Conservation (phyloP, 306 rosid species). For the Castanea crenata region DNA sequence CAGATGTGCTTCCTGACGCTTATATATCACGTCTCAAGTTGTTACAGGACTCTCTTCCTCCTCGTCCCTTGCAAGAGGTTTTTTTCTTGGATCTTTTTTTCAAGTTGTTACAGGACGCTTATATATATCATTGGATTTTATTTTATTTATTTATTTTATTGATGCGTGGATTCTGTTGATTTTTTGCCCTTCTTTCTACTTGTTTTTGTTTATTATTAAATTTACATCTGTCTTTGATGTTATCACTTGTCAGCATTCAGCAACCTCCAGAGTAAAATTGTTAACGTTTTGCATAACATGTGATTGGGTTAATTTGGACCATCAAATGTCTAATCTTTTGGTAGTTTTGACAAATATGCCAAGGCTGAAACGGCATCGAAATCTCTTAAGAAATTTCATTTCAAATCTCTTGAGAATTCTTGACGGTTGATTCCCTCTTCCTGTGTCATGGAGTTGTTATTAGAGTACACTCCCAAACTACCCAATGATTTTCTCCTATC, state of each 20-base stretch:
- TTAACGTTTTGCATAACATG: background rate
- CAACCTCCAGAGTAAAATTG: background rate
- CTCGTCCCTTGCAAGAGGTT: conserved; percentile 93
- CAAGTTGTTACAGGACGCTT: too few relatives aligned
- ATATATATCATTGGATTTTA: background rate
- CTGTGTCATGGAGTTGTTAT: too few relatives aligned
- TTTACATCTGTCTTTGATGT: background rate
- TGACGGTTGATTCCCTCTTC: too few relatives aligned
- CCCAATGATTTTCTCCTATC: fast-evolving
- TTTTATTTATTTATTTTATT: background rate
- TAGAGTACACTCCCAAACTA: too few relatives aligned
- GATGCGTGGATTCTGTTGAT: background rate
- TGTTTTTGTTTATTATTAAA: background rate
- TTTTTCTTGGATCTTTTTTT: background rate
- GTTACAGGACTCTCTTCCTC: conserved; percentile 96
- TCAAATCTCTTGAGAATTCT: background rate
- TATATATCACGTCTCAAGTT: conserved; percentile 75
- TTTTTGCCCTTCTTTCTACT: background rate
- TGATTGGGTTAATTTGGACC: background rate
- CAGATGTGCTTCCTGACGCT: conserved; percentile 94
- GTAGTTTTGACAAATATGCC: background rate
- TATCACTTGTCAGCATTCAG: background rate
- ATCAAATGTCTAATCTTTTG: background rate
- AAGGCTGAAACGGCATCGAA: background rate
- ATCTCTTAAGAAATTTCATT: background rate